Evolutionary conservation across 1,284 basidiomycete genomes (phyloP), one percentile per base, ranked within the genome.

Genomic region (Pseudomicrostroma phylloplanum): DNA sequence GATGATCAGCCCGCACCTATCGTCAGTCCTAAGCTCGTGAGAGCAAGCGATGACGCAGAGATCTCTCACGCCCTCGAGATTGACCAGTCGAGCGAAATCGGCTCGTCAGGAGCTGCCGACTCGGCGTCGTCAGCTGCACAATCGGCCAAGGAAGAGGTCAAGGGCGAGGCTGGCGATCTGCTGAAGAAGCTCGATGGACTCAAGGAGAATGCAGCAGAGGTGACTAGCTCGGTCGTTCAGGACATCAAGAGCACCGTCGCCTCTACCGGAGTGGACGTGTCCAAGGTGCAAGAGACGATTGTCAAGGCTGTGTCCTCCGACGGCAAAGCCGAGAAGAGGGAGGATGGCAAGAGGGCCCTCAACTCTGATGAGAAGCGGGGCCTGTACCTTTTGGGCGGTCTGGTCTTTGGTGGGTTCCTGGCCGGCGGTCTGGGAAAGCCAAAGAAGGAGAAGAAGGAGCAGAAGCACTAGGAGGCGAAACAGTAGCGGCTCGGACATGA

Each of bases 321-420:
- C 30, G 30, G 30, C 30, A 36, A 36, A 36, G 30, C 30, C 9
- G 46, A n/a, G 46, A 48, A 48, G 46, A 48, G 46, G 46, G 23
- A 48, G 46, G 30, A 36, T 36, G 41, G 25, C 55, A 63, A 77
- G 40, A 79, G 84, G 61, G 79, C 81, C 1, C 73, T 87, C 58
- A 82, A 83, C 62, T 67, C 65, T 17, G 83, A 85, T 8, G 55
- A 57, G 41, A 55, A 23, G 21, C 12, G 15, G 51, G 86, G 86
- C 1, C 70, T 84, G 7, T 86, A 82, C 79, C 69, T 82, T 17
- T 75, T 88, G 23, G 76, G 83, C 17, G 84, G 84, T 48, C 76
- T 86, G 25, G 59, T 87, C 13, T 82, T 78, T 7, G 81, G 83
- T 6, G 85, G 85, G 0, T 83, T 84, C 78, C 36, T 84, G 6